Conservation (phyloP, 345 rosid species). For the Hibiscus mutabilis region DNA sequence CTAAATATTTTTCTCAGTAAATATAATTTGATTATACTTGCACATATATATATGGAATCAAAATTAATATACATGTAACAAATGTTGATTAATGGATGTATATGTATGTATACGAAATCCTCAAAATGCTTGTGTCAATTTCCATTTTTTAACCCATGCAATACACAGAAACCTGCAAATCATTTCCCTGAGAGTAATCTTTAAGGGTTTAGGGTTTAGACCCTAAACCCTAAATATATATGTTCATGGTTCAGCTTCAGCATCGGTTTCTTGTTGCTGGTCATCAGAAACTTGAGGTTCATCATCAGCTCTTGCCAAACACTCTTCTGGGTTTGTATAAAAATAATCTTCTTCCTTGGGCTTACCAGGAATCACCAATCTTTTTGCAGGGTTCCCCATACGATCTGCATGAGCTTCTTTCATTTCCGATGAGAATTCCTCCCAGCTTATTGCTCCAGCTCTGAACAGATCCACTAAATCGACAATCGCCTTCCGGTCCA, state of each 20-base stretch:
- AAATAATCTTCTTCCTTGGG: constrained; percentile 47
- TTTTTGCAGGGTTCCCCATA: constrained; percentile 31
- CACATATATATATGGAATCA: not conserved
- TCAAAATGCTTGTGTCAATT: not conserved
- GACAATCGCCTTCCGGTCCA: constrained; percentile 32
- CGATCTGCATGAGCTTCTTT: constrained; percentile 33
- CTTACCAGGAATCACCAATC: constrained; percentile 30
- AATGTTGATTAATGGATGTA: too few species aligned
- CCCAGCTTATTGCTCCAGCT: constrained; percentile 36
- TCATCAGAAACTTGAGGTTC: constrained; percentile 4
- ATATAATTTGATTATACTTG: not conserved
- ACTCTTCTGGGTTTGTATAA: constrained; percentile 45
- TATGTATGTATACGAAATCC: too few species aligned
- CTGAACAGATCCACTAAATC: constrained; percentile 34
- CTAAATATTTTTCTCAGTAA: not conserved
- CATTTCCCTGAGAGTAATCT: not conserved
- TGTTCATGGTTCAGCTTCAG: constrained; percentile 2
- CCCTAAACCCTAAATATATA: not conserved
- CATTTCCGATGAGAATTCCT: constrained; percentile 31
- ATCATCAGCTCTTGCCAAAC: constrained; percentile 23
- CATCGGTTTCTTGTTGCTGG: not conserved
- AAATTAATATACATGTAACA: not conserved
- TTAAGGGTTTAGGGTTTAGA: not conserved
- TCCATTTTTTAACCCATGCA: not conserved
- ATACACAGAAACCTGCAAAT: not conserved